Base-by-base conservation (phyloP, 192 early-diverging fungal genomes). In the Linnemannia elongata region DNA sequence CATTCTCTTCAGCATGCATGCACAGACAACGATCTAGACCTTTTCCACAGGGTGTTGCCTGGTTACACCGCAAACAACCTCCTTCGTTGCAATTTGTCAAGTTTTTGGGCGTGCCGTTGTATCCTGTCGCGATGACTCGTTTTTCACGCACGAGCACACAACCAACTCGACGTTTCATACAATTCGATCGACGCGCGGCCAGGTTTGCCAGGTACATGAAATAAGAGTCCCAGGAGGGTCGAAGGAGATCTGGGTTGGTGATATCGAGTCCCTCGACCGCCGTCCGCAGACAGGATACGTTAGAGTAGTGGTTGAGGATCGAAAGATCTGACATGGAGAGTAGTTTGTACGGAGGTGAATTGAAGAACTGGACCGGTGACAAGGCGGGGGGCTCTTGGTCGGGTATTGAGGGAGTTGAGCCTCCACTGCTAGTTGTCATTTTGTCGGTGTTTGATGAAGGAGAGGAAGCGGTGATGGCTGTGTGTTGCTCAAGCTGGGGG, bases 1-100 rank as follows among this genome's bases (percentile, higher is more conserved):
- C 97, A 85, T 99, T 99, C 89, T 99, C 99, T 81, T 99, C 98
- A 0, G 99, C 99, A 82, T 99, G 98, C 85, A 99, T 93, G 85
- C 99, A 99, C 69, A 99, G 87, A 81, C 99, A 99, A 35, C 92
- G 86, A 89, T 99, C 97, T 35, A 99, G 80, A 3, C 90, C 92
- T 27, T 91, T 89, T 4, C 98, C 98, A 81, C 95, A 96, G 0
- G 92, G 92, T 2, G 95, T 91, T 5, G 91, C 96, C n/a, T 90
- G 93, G 82, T 99, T 99, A 89, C 99, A 99, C 52, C 98, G 90
- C 36, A 89, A 91, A 86, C 99, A 99, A 0, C 99, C 99, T 10
- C 98, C 97, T 52, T 98, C 95, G 77, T 95, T 97, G 87, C 99
- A 99, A 83, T 99, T 99, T 57, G 89, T 86, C 27, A 99, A 85